Evolutionary conservation across 805 yeast species (phyloP).

Genomic region (Tetrapisispora namnaoensis): DNA sequence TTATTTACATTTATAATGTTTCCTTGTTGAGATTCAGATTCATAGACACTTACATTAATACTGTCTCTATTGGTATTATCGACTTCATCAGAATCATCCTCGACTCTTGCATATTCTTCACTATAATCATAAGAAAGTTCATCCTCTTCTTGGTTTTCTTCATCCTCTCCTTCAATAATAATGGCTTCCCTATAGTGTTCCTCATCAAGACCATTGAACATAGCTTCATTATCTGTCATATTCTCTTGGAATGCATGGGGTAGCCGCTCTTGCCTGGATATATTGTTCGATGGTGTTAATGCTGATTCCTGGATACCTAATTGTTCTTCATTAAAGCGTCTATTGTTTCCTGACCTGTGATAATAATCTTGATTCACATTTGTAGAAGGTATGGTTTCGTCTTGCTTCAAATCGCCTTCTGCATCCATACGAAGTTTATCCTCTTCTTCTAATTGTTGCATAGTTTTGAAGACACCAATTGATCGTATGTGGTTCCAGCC

Average conservation of each 20-base stretch:
- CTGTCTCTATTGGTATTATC: not conserved
- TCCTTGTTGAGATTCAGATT: not conserved
- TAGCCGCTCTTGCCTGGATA: not conserved
- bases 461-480: constrained; percentile 49
- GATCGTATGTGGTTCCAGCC: constrained; percentile 47
- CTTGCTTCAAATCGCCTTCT: not conserved
- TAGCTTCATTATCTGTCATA: constrained; percentile 10
- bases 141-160: constrained; percentile 21
- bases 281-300: not conserved
- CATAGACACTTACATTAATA: not conserved
- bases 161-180: not conserved
- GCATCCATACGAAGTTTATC: constrained; percentile 22
- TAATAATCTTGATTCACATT: not conserved
- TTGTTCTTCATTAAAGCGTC: not conserved
- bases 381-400: not conserved
- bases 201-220: not conserved
- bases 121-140: constrained; percentile 30
- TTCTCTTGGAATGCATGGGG: constrained; percentile 19
- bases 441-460: constrained; percentile 28
- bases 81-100: constrained; percentile 15
- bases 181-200: not conserved
- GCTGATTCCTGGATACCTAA: not conserved
- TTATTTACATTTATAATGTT: not conserved
- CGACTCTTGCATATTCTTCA: constrained; percentile 28
- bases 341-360: not conserved